Conservation (phyloP, 225 moss, liverwort and hornwort genomes). For the Bryum argenteum region DNA sequence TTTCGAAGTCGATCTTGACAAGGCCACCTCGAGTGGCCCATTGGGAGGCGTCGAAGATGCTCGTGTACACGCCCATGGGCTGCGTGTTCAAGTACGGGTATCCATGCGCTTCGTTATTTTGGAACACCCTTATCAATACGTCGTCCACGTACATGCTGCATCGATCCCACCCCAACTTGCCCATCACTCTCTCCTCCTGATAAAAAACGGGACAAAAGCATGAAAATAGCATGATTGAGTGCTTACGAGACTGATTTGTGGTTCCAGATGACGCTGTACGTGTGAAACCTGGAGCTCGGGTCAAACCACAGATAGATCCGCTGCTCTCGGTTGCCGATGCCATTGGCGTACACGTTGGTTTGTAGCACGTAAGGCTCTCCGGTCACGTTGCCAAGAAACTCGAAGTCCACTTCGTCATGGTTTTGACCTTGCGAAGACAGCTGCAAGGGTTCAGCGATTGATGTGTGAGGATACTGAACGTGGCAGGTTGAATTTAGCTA, state of each 20-base stretch:
- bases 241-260: background rate
- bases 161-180: background rate
- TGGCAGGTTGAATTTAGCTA: background rate
- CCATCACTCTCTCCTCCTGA: background rate
- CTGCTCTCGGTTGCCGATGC: slow-evolving; percentile 59
- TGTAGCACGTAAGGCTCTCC: slow-evolving; percentile 58
- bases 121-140: slow-evolving; percentile 61
- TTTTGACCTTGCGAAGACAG: slow-evolving; percentile 49
- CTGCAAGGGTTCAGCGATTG: slow-evolving; percentile 9
- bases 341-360: slow-evolving; percentile 51
- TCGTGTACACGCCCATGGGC: slow-evolving; percentile 73
- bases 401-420: slow-evolving; percentile 59
- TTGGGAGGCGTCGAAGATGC: slow-evolving; percentile 62
- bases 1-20: slow-evolving; percentile 53
- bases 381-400: slow-evolving; percentile 59
- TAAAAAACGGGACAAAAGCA: no score
- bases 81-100: slow-evolving; percentile 70
- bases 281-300: slow-evolving; percentile 54
- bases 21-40: slow-evolving; percentile 78
- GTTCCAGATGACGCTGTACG: slow-evolving; percentile 65
- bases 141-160: slow-evolving; percentile 78
- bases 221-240: no score
- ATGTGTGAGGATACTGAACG: background rate
- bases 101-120: slow-evolving; percentile 57
- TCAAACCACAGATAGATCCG: slow-evolving; percentile 70